Conservation (phyloP, 1,284 basidiomycete genomes). For the Tilletia walkeri region DNA sequence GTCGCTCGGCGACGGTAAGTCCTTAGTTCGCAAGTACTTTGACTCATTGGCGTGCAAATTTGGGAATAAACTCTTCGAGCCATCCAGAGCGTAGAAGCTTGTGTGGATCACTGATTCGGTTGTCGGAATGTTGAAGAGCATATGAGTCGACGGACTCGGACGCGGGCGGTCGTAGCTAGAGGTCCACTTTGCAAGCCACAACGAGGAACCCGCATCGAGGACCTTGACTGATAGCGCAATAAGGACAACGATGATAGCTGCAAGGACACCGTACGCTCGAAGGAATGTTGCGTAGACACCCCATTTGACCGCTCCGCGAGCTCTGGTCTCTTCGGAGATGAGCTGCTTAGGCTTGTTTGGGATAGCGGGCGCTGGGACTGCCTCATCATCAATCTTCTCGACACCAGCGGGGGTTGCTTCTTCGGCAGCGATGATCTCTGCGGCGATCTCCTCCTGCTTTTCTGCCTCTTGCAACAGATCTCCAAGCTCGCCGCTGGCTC, state of each 20-base stretch:
- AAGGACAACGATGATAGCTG: background rate
- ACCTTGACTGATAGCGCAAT: background rate
- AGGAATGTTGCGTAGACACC: background rate
- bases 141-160: no score
- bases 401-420: slow-evolving; percentile 16
- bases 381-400: slow-evolving; percentile 15
- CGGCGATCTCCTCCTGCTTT: slow-evolving; percentile 55
- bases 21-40: background rate
- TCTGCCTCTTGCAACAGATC: slow-evolving; percentile 53
- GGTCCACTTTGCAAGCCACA: slow-evolving; percentile 14
- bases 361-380: background rate
- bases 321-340: slow-evolving; percentile 1
- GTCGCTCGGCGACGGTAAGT: background rate
- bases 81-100: no score
- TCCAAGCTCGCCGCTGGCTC: slow-evolving; percentile 8
- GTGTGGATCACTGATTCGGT: no score
- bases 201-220: background rate
- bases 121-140: background rate
- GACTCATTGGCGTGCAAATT: background rate
- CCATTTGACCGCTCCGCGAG: slow-evolving; percentile 1
- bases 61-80: no score
- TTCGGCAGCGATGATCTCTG: slow-evolving; percentile 24
- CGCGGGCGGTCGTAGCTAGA: background rate
- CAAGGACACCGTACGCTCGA: background rate
- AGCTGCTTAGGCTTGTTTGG: slow-evolving; percentile 12